Conservation (phyloP, 2,329 filamentous ascomycete genomes). For the Trichoderma citrinoviride region DNA sequence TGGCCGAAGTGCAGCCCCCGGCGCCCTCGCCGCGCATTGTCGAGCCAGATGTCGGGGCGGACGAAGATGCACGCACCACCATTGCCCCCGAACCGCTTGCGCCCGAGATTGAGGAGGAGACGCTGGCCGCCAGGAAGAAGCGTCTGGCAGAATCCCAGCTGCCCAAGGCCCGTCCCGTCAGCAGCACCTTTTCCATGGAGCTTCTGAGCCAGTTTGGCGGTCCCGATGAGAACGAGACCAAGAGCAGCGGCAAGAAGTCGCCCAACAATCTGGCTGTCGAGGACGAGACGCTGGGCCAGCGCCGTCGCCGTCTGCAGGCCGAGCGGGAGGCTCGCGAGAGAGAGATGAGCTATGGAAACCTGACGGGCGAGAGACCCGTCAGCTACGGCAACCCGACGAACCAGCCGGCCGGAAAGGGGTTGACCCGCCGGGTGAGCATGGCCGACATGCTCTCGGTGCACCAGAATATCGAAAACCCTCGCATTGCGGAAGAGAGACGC, state of each 20-base stretch:
- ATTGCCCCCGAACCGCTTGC: neutral
- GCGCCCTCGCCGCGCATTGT: constrained; percentile 27
- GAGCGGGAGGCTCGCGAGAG: constrained; percentile 62
- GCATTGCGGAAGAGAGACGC: constrained; percentile 42
- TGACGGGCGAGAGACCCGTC: constrained; percentile 50
- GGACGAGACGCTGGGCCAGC: constrained; percentile 77
- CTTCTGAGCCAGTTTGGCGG: constrained; percentile 64
- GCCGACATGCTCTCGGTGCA: constrained; percentile 56
- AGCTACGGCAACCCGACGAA: constrained; percentile 34
- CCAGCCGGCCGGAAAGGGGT: constrained; percentile 21
- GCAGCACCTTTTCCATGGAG: constrained; percentile 65
- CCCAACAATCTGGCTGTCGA: constrained; percentile 38
- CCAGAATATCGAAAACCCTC: constrained; percentile 39
- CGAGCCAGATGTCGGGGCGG: constrained; percentile 32
- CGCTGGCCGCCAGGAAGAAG: constrained; percentile 62
- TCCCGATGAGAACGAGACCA: constrained; percentile 38
- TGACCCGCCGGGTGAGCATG: constrained; percentile 48
- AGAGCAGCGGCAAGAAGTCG: constrained; percentile 46
- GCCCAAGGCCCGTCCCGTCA: constrained; percentile 57
- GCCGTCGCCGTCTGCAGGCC: constrained; percentile 69
- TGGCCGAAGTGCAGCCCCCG: constrained; percentile 20
- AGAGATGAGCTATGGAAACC: constrained; percentile 46
- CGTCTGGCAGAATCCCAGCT: constrained; percentile 56
- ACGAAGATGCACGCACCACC: constrained; percentile 7
- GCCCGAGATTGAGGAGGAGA: constrained; percentile 58